phyloP scores from a whole-genome alignment of 2,329 filamentous ascomycete genomes.

The Sphaerulina musiva region DNA sequence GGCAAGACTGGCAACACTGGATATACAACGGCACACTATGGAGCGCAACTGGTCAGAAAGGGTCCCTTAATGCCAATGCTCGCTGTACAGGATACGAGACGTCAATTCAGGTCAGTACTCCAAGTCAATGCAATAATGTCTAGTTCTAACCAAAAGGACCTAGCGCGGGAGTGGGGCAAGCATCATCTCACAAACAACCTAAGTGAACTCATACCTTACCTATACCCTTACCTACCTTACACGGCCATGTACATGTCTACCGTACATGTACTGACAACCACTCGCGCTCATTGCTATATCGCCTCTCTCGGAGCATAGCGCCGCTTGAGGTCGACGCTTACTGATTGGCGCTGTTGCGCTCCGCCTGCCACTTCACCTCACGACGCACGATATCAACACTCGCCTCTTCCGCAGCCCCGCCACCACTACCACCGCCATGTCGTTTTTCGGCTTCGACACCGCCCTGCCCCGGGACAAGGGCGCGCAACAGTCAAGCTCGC shows the following conservation, averaged over 20 bases:
- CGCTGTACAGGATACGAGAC: no score
- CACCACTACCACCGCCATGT: constrained; percentile 47
- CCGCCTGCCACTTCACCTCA: no score
- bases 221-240: no score
- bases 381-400: background rate
- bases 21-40: background rate
- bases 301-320: background rate
- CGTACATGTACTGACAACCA: background rate
- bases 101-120: no score
- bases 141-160: no score
- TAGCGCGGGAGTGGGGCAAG: no score
- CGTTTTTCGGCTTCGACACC: constrained; percentile 85
- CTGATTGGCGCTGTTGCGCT: constrained; percentile 4
- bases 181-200: no score
- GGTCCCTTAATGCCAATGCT: background rate
- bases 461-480: constrained; percentile 56
- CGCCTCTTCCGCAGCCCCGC: background rate
- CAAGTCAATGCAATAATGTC: no score
- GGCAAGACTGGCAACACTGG: no score
- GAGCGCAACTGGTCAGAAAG: background rate
- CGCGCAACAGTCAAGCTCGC: constrained; percentile 36
- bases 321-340: background rate
- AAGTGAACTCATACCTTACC: no score
- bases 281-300: background rate
- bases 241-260: no score